Evolutionary conservation across 1,139 yeast species (phyloP).

Genomic region (Starmera stellimalicola): DNA sequence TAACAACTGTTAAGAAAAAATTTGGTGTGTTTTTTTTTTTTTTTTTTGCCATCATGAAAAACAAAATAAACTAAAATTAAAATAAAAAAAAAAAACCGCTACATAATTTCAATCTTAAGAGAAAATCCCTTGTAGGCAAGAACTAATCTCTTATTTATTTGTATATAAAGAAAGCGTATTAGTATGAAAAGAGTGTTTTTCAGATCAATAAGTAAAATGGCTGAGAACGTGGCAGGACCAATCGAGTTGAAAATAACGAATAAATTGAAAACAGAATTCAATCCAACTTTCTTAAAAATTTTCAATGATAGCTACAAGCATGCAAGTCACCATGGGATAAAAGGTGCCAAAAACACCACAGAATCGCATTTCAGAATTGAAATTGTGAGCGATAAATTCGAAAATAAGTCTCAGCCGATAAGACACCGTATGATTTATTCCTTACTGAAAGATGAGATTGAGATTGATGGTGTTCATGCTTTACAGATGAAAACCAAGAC

Average conservation of each 20-base stretch:
- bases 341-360: slow-evolving; percentile 58
- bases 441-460: slow-evolving; percentile 63
- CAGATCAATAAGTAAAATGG: not conserved
- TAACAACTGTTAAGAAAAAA: too few relatives aligned
- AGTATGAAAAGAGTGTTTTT: not conserved
- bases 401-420: slow-evolving; percentile 57
- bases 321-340: slow-evolving; percentile 79
- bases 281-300: slow-evolving; percentile 32
- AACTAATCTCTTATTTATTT: not conserved
- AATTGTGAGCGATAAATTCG: slow-evolving; percentile 62
- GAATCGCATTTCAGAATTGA: slow-evolving; percentile 81
- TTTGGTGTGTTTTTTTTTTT: not conserved
- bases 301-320: slow-evolving; percentile 83
- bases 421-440: slow-evolving; percentile 75
- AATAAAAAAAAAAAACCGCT: too few relatives aligned
- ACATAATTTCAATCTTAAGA: too few relatives aligned
- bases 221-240: slow-evolving; percentile 29
- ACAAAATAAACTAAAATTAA: too few relatives aligned
- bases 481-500: slow-evolving; percentile 82
- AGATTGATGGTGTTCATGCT: slow-evolving; percentile 74
- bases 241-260: slow-evolving; percentile 29
- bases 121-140: too few relatives aligned
- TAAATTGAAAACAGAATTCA: slow-evolving; percentile 30
- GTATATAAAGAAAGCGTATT: not conserved
- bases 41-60: not conserved